Evolutionary conservation across 2,329 filamentous ascomycete species (phyloP), one percentile per base, ranked within the genome.

Genomic region (Aspergillus novoparasiticus): DNA sequence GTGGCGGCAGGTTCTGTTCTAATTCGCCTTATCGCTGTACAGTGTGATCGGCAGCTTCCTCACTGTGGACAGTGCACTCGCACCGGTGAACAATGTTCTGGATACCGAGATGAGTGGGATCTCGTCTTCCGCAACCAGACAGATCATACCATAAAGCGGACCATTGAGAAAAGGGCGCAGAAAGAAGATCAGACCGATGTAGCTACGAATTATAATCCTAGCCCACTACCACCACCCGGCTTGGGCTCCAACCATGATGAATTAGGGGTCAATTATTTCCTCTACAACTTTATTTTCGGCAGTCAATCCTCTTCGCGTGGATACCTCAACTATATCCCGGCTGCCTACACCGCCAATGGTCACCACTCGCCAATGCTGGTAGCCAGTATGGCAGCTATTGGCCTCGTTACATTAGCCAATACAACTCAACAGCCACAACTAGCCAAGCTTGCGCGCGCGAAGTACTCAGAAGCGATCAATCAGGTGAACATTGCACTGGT

Each of bases 71-170:
- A 73, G 19, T 76, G 74, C 57, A 64, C 65, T 55, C 71, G 69
- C 14, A 48, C 67, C 9, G 65, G 64, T 10, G 69, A 72, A 55
- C 56, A 48, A 48, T 76, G 73, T 56, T 64, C 67, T 12, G 74
- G 73, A 1, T 76, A 76, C 61, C 73, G 74, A 26, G 72, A 75
- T 64, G 69, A 73, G 67, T 75, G 72, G 68, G 71, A 74, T 14
- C 64, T 76, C 0, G 56, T 75, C 28, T 76, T 75, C 58, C 72
- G 69, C 23, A 69, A 76, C 54, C 71, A 75, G 43, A 73, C 69
- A 12, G 54, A 56, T 48, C 64, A 67, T 4, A 72, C 67, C 16
- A 70, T 72, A 34, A 66, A 63, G 26, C 67, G 69, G 9, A 66
- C 64, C 43, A 63, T 53, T 32, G 53, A 61, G n/a, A 68, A 57